Base-by-base conservation (phyloP, 176 grass and related monocot genomes). In the Paspalum vaginatum region DNA sequence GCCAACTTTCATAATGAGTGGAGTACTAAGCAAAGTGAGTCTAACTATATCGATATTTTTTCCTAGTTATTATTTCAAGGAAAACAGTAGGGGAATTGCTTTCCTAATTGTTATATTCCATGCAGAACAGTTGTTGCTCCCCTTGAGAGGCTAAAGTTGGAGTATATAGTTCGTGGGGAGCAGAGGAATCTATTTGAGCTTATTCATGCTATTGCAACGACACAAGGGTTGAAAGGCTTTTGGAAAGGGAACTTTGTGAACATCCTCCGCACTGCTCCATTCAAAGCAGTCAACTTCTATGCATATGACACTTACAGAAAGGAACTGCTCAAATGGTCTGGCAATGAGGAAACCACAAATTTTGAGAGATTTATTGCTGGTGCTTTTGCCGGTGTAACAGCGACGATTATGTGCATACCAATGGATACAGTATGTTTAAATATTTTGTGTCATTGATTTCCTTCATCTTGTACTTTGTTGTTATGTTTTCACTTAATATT, bases 231-330 rank as follows among this genome's bases (percentile, higher is more conserved):
- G 75, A 99, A 93, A 80, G 97, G 97, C 15, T 99, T 99, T 75
- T 95, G 92, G 97, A 99, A 96, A 77, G 97, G 97, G 3, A 99
- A 99, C 42, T 86, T 99, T 24, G 92, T 96, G 49, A 99, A 99
- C 81, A 91, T 99, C 63, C 97, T 99, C 65, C 97, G 97, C 27
- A 99, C 92, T 14, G 97, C 97, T 79, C 97, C 97, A 43, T 99
- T 99, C 76, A 99, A 99, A 80, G 93, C 97, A 55, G 85, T 96
- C 25, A 95, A 99, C 79, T 99, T 99, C 82, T 99, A 90, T 84
- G 91, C 97, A 72, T 99, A 99, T 81, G 97, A 99, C 65, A 90
- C 63, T 61, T 99, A 96, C 72, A 91, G 93, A 78, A 99, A 99
- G 67, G 81, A 96, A 65, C 62, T 99, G 22, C 79, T 83, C 22